A percentile compares a stretch with the other conserved stretches of the same genome.
Evolutionary conservation across 345 rosid genomes (phyloP).

Genomic region (Excoecaria agallocha): DNA sequence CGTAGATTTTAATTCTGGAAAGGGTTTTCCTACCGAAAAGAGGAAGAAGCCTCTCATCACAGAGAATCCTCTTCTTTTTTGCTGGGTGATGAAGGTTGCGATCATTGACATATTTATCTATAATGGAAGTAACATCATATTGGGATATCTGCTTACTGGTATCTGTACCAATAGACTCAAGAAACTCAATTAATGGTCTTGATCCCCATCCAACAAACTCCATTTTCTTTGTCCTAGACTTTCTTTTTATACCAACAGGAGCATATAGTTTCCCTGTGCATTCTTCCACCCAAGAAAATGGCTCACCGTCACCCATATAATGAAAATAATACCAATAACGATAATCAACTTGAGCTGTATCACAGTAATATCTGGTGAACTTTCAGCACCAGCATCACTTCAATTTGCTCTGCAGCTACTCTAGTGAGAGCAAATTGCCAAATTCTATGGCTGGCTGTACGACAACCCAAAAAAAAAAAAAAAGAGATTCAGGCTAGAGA

Average conservation of each 20-base stretch:
- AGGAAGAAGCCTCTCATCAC: conserved; percentile 48
- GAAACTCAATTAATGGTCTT: conserved; percentile 58
- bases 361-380: neutral
- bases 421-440: too few relatives aligned
- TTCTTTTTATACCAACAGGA: conserved; percentile 39
- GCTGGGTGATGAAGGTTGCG: conserved; percentile 39
- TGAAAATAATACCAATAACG: neutral
- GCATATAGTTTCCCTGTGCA: conserved; percentile 14
- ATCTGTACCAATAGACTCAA: conserved; percentile 48
- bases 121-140: conserved; percentile 43
- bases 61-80: conserved; percentile 58
- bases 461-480: too few relatives aligned
- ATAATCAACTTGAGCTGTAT: neutral
- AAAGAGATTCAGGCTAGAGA: too few relatives aligned
- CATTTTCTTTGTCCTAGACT: conserved; percentile 39
- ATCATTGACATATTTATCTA: conserved; percentile 45
- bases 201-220: conserved; percentile 82
- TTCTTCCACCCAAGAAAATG: conserved; percentile 47
- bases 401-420: too few relatives aligned
- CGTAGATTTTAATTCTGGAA: conserved; percentile 42
- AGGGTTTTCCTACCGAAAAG: conserved; percentile 63
- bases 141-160: conserved; percentile 43
- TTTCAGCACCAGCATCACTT: neutral
- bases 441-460: too few relatives aligned
- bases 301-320: conserved; percentile 12